Conservation (phyloP, 768 basidiomycete species). For the Russula vinacea region DNA sequence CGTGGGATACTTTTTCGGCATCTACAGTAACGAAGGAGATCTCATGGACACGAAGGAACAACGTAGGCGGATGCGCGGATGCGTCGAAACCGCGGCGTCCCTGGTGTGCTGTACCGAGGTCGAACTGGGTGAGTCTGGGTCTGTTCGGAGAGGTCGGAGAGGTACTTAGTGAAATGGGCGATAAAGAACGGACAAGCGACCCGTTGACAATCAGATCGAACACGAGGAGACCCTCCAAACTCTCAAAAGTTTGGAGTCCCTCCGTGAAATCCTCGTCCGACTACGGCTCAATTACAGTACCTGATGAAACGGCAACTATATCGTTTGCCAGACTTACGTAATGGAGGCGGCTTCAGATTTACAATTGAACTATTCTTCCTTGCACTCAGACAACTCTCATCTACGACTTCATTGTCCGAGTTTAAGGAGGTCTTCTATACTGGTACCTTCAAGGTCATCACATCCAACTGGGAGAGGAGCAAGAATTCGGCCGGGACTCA, state of each 20-base stretch:
- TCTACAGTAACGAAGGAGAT: background rate
- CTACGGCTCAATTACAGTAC: background rate
- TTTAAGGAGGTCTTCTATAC: background rate
- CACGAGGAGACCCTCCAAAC: too few relatives aligned
- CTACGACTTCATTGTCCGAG: background rate
- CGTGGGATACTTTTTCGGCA: background rate
- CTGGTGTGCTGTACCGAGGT: background rate
- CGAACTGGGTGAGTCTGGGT: background rate
- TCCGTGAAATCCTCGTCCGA: background rate
- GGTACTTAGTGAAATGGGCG: background rate
- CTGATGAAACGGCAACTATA: constrained; percentile 10
- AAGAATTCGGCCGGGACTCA: too few relatives aligned
- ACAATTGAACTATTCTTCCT: constrained; percentile 17
- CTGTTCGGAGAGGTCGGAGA: background rate
- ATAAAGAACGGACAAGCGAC: background rate
- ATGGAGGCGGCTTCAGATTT: background rate
- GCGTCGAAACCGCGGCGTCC: background rate
- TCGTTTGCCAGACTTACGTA: constrained; percentile 12
- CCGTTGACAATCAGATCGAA: background rate
- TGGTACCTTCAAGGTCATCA: too few relatives aligned
- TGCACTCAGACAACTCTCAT: constrained; percentile 3
- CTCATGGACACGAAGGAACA: background rate
- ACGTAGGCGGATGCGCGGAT: background rate
- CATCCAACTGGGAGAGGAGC: too few relatives aligned
- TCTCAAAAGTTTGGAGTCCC: background rate